Evolutionary conservation across 2,329 filamentous ascomycete genomes (phyloP), one percentile per base, ranked within the genome.

Genomic region (Akanthomyces lecanii): DNA sequence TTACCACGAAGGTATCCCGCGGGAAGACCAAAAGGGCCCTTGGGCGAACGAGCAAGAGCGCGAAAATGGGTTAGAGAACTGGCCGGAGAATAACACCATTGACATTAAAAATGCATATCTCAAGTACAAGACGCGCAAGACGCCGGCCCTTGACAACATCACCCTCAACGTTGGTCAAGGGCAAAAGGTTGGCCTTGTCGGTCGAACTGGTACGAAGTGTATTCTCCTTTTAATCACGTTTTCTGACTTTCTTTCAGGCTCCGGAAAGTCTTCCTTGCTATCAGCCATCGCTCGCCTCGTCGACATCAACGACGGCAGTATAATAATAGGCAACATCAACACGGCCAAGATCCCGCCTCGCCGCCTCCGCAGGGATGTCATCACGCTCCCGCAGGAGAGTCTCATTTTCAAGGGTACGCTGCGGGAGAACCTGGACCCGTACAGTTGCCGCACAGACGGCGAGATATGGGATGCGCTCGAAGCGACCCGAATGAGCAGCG

Each of bases 371-470:
- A 25, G 47, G 2, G 14, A 11, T 5, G 48, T 63, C 28, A 8
- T 47, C 28, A 63, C 61, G 1, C 61, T 59, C 7, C 61, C 61
- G 7, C 61, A 63, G 38, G 61, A 63, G 44, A 63, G 21, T 14
- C 61, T 63, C 23, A 59, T 59, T 18, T 38, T 63, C 6, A 4
- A 58, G n/a, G 53, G 53, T 18, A 58, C 54, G 11, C n/a, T 63
- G 16, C 54, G 61, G 5, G 47, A 63, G 36, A 63, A 63, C 6
- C 23, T 63, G 10, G 61, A 63, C 33, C 61, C 61, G 10, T 44
- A 40, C 50, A 5, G 21, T 11, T 47, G n/a, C 4, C 44, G 48
- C 12, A 30, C 45, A n/a, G 61, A 58, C 16, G 2, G 11, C 21
- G 54, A 63, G 3, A 53, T 63, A 14, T 63, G 61, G 61, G 30